phyloP scores from a whole-genome alignment of 176 grass and related monocot genomes.

The Lolium rigidum region DNA sequence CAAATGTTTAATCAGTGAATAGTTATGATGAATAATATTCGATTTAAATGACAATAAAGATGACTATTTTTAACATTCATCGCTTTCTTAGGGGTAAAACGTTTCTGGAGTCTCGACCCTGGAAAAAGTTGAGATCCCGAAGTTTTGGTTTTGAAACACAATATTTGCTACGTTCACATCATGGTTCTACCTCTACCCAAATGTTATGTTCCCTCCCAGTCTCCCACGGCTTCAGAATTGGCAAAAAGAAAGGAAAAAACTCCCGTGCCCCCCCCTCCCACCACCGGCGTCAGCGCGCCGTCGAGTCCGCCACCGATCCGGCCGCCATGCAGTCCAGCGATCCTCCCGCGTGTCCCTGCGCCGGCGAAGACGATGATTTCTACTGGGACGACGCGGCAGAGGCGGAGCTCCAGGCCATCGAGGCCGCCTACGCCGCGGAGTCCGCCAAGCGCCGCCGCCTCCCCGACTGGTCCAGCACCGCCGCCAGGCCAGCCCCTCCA shows the following conservation, averaged over 20 bases:
- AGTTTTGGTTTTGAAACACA: neutral
- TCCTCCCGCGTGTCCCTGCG: neutral
- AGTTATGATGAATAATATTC: too few species aligned
- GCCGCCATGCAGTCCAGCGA: conserved; percentile 24
- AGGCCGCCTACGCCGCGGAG: conserved; percentile 61
- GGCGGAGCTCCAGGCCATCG: conserved; percentile 82
- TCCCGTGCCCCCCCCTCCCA: neutral
- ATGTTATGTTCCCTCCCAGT: too few species aligned
- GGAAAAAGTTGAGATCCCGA: too few species aligned
- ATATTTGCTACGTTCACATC: neutral
- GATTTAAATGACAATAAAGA: too few species aligned
- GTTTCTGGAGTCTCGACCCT: too few species aligned
- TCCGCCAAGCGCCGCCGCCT: conserved; percentile 67
- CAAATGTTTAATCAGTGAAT: too few species aligned
- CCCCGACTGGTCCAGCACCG: conserved; percentile 51
- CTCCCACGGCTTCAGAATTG: conserved; percentile 22
- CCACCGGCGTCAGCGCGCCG: neutral
- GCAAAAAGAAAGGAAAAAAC: neutral
- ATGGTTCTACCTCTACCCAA: too few species aligned
- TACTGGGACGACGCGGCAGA: conserved; percentile 77
- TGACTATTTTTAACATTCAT: too few species aligned
- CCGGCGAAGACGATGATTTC: conserved; percentile 48
- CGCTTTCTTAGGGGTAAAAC: too few species aligned
- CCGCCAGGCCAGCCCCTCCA: neutral
- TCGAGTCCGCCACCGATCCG: conserved; percentile 4